A percentile compares a stretch with the other conserved stretches of the same genome.
phyloP scores from a whole-genome alignment of 225 moss, liverwort and hornwort species.

The Physcomitrium patens region DNA sequence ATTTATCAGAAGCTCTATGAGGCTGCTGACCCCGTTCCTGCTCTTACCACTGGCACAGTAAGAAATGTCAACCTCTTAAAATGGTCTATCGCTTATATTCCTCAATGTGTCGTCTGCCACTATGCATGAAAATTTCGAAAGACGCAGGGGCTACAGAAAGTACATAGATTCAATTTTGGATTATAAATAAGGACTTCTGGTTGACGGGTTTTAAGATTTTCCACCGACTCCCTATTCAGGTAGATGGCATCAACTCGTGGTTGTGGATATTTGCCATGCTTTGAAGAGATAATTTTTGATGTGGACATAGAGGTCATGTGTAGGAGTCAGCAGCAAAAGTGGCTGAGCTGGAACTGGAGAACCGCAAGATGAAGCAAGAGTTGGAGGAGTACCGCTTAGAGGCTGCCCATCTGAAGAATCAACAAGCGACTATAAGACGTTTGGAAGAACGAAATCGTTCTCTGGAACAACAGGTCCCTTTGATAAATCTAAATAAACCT shows the following conservation, averaged over 20 bases:
- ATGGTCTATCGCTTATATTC: neutral
- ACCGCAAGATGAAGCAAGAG: constrained; percentile 91
- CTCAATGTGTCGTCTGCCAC: neutral
- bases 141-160: neutral
- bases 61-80: constrained; percentile 37
- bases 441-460: constrained; percentile 94
- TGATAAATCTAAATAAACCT: neutral
- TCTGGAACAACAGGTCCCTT: constrained; percentile 83
- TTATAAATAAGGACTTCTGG: neutral
- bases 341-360: constrained; percentile 81
- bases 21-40: constrained; percentile 86
- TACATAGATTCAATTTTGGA: too few species aligned
- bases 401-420: constrained; percentile 89
- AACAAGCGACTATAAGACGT: constrained; percentile 92
- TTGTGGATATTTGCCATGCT: neutral
- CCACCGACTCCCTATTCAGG: neutral
- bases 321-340: constrained; percentile 83
- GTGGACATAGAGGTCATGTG: constrained; percentile 20
- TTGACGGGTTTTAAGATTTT: neutral
- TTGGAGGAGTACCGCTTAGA: constrained; percentile 90
- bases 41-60: constrained; percentile 80
- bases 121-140: constrained; percentile 4
- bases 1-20: constrained; percentile 95
- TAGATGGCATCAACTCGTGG: neutral
- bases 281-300: constrained; percentile 22